phyloP scores from a whole-genome alignment of 2,329 filamentous ascomycete species.

The Epichloe bromicola region DNA sequence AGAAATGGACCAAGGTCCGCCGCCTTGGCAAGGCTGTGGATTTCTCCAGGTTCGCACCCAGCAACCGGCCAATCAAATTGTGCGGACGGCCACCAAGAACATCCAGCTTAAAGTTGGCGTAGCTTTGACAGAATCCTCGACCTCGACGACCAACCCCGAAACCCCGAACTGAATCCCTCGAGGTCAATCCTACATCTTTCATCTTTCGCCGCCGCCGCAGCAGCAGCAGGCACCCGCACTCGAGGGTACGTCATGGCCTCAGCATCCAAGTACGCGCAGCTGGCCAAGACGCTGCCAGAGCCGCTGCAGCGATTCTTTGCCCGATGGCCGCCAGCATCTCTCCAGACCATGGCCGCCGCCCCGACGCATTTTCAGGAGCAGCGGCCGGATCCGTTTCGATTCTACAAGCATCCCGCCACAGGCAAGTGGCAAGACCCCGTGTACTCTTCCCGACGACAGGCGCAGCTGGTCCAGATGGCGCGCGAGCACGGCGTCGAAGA shows the following conservation, averaged over 20 bases:
- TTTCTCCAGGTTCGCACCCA: background rate
- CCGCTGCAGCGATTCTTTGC: constrained; percentile 78
- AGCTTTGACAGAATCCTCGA: constrained; percentile 7
- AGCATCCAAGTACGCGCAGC: constrained; percentile 31
- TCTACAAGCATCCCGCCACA: constrained; percentile 64
- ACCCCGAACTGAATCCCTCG: background rate
- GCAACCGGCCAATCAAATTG: constrained; percentile 4
- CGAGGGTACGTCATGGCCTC: constrained; percentile 19
- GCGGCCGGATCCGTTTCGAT: constrained; percentile 67
- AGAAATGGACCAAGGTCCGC: background rate
- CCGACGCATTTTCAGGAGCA: constrained; percentile 40
- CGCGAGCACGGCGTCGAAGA: constrained; percentile 66
- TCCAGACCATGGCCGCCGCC: constrained; percentile 33
- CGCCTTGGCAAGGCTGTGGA: constrained; percentile 6
- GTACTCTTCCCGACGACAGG: constrained; percentile 76
- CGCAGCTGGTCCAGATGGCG: constrained; percentile 80
- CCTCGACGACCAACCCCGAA: background rate
- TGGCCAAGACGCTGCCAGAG: constrained; percentile 62
- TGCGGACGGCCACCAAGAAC: background rate
- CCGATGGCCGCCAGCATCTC: constrained; percentile 65
- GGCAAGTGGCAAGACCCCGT: constrained; percentile 74
- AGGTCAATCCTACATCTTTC: background rate
- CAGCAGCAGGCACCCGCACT: background rate
- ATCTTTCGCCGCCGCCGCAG: background rate
- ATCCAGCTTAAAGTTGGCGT: background rate